Evolutionary conservation across 768 basidiomycete species (phyloP), one percentile per base, ranked within the genome.

Genomic region (Crucibulum laeve): DNA sequence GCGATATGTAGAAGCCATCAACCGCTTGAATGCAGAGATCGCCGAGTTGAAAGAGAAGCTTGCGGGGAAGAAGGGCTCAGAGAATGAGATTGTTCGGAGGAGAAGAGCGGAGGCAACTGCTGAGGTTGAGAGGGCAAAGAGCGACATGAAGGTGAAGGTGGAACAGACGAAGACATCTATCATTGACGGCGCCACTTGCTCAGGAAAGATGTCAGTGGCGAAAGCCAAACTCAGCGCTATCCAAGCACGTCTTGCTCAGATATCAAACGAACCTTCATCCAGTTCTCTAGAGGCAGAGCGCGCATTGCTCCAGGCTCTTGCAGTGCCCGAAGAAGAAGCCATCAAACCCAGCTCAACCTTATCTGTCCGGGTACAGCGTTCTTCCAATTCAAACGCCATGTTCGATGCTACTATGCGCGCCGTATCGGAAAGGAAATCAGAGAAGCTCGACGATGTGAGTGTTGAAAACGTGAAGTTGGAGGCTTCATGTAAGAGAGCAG

Each of bases 1-100:
- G 25, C 90, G 86, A 64, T 99, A 97, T 56, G 89, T 96, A 36
- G 89, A 91, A 62, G 91, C 91, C 41, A 96, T 98, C 55, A 88
- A 91, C 57, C 72, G 90, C 43, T 83, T 95, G 50, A 88, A 91
- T 52, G 62, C 73, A 28, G 86, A 93, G 64, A 85, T 97, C 46
- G 77, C 80, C 22, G 84, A 88, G 55, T 80, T 97, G 51, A 93
- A 94, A 65, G 80, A 82, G 38, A 89, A 87, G 64, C 71, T 96
- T 30, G 79, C 86, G 3, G 87, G 82, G 2, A 86, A 86, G 66
- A 68, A 77, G 44, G 67, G 65, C 36, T 55, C 73, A 11, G 87
- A 91, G 60, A 74, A 63, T 23, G 85, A 86, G 3, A 72, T 82
- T 32, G 60, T 72, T 58, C 74, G 74, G 49, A 76, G 90, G 52